Evolutionary conservation across 2,329 filamentous ascomycete genomes (phyloP), one percentile per base, ranked within the genome.

Genomic region (Botrytis sinoallii): DNA sequence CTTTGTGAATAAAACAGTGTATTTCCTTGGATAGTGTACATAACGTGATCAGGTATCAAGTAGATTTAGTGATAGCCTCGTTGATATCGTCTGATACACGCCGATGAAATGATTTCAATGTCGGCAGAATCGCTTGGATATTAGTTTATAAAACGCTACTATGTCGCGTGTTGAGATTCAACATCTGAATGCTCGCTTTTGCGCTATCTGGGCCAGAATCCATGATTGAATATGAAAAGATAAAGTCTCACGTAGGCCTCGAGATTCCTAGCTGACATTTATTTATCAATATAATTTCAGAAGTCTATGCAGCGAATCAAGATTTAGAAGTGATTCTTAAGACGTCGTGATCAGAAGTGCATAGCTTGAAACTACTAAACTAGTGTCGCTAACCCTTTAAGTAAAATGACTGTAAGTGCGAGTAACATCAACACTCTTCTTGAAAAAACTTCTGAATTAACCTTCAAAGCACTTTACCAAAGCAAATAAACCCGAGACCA

Each of bases 331-430:
- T 32, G 22, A 7, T 4, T 16, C 1, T 18, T 4, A 1, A 42
- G n/a, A 57, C 10, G 1, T 40, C 8, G 22, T 67, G 14, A 67
- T 10, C 14, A 16, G n/a, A 61, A 40, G 14, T 20, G 4, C 40
- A 46, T 44, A 65, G 18, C 18, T 29, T 65, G 1, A 12, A 67
- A 40, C 14, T 2, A 67, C 9, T 40, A 29, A 6, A 3, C 35
- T 32, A 68, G n/a, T 44, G 66, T 69, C 66, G 66, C 66, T 69
- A 69, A 69, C 48, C 66, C 66, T 69, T 64, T 57, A 44, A 69
- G 6, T 38, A 18, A 57, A 57, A 25, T 25, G 12, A 25, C 5
- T 32, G 6, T 7, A 5, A 57, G 29, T 32, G 25, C 29, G n/a
- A 18, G 29, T 18, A 7, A 8, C 25, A 32, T 1, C 48, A 29